A percentile compares a stretch with the other conserved stretches of the same genome.
Evolutionary conservation across 139 green algal species (phyloP).

Genomic region (Choricystis sp.): DNA sequence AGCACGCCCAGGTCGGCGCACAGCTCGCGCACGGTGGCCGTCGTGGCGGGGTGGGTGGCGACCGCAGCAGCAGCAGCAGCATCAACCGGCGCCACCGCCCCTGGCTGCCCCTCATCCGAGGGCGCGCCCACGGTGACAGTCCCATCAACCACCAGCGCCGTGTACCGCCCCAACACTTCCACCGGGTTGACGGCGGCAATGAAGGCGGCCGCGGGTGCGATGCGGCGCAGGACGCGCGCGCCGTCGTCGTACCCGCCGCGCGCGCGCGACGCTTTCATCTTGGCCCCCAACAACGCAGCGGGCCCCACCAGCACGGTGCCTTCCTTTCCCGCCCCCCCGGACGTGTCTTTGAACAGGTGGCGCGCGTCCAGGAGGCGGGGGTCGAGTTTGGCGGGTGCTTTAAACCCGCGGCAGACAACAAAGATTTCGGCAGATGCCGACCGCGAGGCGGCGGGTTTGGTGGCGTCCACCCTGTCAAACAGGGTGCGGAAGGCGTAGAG

Average conservation of each 20-base stretch:
- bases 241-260: conserved; percentile 93
- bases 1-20: conserved; percentile 84
- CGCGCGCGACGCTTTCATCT: conserved; percentile 52
- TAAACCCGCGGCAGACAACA: conserved; percentile 90
- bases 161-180: conserved; percentile 72
- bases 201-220: conserved; percentile 51
- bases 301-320: conserved; percentile 37
- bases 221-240: conserved; percentile 37
- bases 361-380: conserved; percentile 82
- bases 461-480: conserved; percentile 89
- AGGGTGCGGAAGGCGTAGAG: conserved; percentile 95
- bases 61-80: conserved; percentile 15
- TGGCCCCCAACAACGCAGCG: conserved; percentile 57
- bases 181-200: conserved; percentile 56
- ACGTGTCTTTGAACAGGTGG: conserved; percentile 58
- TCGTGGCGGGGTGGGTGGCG: conserved; percentile 46
- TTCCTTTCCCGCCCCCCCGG: background rate
- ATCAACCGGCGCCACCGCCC: no score
- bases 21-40: conserved; percentile 54
- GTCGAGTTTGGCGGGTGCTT: conserved; percentile 93
- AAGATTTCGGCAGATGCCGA: conserved; percentile 93
- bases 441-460: conserved; percentile 79
- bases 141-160: conserved; percentile 21
- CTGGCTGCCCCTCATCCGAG: background rate
- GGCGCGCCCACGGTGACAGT: background rate